Base-by-base conservation (phyloP, 2,329 filamentous ascomycete genomes). In the Teratosphaeria epicoccoides region DNA sequence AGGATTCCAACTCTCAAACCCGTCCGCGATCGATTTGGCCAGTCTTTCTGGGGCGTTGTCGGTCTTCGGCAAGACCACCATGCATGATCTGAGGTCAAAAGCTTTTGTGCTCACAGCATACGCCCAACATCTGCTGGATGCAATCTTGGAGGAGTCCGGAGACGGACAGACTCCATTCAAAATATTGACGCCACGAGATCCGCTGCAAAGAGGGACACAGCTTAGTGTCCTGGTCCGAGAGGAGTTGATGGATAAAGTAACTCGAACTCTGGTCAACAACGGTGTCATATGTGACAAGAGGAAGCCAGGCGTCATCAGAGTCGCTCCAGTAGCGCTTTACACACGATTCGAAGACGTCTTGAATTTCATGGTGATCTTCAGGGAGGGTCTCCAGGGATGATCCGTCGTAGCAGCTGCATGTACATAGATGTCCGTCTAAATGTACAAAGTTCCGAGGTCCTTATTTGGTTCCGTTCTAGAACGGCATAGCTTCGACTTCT, bases 1-100 rank as follows among this genome's bases (percentile, higher is more conserved):
- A 47, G 89, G 89, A 5, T 95, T 81, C 69, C 88, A 94, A 68
- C 69, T 91, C n/a, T 88, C 84, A 33, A 95, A 95, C 66, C 88
- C 86, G 2, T 87, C 81, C 0, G 84, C 82, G 10, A 73, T 93
- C 9, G 88, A 94, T 62, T 76, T 93, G 47, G 85, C 84, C 12
- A 80, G 82, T 24, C 76, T 95, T 1, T 51, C 49, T 2, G 49
- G 43, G 14, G 43, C 49, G 74, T 80, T 95, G 2, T 81, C 81
- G 14, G 77, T 94, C 24, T 94, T 91, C 66, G 76, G 76, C 55
- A 76, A 82, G 64, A 87, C 87, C 0, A 76, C 71, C 43, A 90
- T 95, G 78, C 65, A 71, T 3, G 77, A 78, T 1, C 69, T 95
- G 45, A 77, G 88, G 23, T 73, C 76, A 50, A 89, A 90, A 67